phyloP scores from a whole-genome alignment of 371 early-diverging fungal genomes.

The Actinomucor elegans region DNA sequence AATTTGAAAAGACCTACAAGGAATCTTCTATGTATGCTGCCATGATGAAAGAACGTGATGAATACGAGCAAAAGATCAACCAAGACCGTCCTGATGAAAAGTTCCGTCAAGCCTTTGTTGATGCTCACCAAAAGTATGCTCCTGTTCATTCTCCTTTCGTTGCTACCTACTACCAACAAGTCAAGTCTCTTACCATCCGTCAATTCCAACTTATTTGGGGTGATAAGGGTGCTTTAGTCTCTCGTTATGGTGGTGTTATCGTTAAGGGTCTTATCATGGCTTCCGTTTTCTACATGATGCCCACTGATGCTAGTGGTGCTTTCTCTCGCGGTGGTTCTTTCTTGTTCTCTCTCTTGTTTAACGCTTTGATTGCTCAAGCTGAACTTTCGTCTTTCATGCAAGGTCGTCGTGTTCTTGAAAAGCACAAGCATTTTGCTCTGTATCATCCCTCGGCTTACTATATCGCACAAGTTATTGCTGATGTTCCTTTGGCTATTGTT shows the following conservation, averaged over 20 bases:
- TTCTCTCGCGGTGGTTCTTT: conserved; percentile 78
- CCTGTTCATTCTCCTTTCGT: conserved; percentile 59
- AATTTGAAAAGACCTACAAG: conserved; percentile 55
- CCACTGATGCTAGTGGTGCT: conserved; percentile 53
- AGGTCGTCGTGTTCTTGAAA: conserved; percentile 67
- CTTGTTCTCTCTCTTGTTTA: conserved; percentile 62
- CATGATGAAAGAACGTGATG: conserved; percentile 42
- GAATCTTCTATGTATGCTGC: conserved; percentile 32
- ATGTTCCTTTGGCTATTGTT: conserved; percentile 45
- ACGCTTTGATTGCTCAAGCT: conserved; percentile 58
- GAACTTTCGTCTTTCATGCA: conserved; percentile 59
- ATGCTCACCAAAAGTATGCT: conserved; percentile 60
- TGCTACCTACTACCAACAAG: conserved; percentile 64
- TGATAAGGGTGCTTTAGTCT: conserved; percentile 50
- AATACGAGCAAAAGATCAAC: conserved; percentile 43
- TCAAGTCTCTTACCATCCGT: conserved; percentile 61
- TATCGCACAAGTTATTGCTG: conserved; percentile 56
- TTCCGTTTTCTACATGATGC: conserved; percentile 64
- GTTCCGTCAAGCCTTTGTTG: conserved; percentile 57
- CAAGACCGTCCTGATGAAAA: conserved; percentile 43
- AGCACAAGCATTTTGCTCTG: conserved; percentile 68
- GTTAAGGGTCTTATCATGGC: conserved; percentile 73
- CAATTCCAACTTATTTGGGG: conserved; percentile 61
- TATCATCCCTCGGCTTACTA: conserved; percentile 68
- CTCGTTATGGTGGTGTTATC: conserved; percentile 60